Conservation (phyloP, 805 yeast species). For the Zygosaccharomyces pseudorouxii region DNA sequence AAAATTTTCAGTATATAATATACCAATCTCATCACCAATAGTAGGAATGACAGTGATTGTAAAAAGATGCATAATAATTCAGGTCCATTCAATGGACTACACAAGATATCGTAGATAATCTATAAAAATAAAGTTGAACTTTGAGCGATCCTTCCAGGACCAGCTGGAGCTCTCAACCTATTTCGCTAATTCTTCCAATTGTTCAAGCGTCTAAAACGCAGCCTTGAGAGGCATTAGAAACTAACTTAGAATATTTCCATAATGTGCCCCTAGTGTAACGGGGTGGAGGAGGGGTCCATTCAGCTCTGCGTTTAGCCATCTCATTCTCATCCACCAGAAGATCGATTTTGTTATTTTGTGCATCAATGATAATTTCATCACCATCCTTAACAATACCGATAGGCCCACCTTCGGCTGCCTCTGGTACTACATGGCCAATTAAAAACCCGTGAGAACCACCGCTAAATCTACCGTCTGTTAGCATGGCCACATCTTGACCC, state of each 20-base stretch:
- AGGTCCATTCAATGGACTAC: slow-evolving; percentile 28
- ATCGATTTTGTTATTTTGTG: slow-evolving; percentile 86
- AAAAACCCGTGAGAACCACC: slow-evolving; percentile 99
- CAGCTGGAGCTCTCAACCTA: not conserved
- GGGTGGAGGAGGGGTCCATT: slow-evolving; percentile 80
- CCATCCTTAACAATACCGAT: slow-evolving; percentile 92
- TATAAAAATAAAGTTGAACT: slow-evolving; percentile 4
- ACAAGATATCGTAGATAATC: slow-evolving; percentile 6
- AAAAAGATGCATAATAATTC: not conserved
- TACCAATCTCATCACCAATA: not conserved
- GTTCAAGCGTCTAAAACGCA: slow-evolving; percentile 55
- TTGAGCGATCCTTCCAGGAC: not conserved
- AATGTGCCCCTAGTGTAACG: slow-evolving; percentile 88
- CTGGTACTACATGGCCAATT: slow-evolving; percentile 98
- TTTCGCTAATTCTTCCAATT: not conserved
- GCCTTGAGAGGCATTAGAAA: slow-evolving; percentile 86
- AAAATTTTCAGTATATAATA: slow-evolving; percentile 1
- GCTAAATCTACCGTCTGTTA: slow-evolving; percentile 96
- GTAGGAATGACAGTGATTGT: not conserved
- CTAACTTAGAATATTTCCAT: slow-evolving; percentile 77
- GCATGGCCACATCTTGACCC: slow-evolving; percentile 84
- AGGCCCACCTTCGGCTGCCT: slow-evolving; percentile 98
- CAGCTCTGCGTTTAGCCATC: slow-evolving; percentile 65
- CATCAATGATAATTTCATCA: slow-evolving; percentile 85
- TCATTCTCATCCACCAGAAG: slow-evolving; percentile 67